Conservation (phyloP, 1,284 basidiomycete species). For the Ceratobasidium papillatum region DNA sequence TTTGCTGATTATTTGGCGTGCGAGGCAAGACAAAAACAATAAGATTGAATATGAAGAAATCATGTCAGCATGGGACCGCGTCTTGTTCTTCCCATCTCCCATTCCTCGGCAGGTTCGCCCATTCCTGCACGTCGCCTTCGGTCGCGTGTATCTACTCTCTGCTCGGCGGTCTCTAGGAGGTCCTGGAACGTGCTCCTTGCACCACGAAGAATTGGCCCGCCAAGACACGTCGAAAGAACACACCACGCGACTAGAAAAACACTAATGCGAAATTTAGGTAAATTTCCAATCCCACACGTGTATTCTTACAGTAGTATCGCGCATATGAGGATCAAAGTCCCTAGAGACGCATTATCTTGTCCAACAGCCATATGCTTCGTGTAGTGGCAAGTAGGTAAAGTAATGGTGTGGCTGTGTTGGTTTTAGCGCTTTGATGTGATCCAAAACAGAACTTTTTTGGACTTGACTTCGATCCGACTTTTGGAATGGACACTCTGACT, state of each 20-base stretch:
- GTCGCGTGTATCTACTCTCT: slow-evolving; percentile 17
- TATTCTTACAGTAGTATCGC: slow-evolving; percentile 25
- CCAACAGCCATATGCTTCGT: slow-evolving; percentile 2
- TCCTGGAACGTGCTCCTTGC: slow-evolving; percentile 9
- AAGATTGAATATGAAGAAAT: not conserved
- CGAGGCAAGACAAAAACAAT: not conserved
- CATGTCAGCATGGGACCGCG: slow-evolving; percentile 32
- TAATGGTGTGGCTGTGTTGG: slow-evolving; percentile 1
- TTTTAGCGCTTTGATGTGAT: slow-evolving; percentile 5
- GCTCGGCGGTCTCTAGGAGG: not conserved
- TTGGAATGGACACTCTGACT: slow-evolving; percentile 72
- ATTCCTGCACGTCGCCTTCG: slow-evolving; percentile 33
- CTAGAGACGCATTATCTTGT: slow-evolving; percentile 24
- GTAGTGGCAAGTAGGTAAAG: not conserved
- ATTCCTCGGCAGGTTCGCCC: slow-evolving; percentile 30
- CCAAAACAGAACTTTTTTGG: slow-evolving; percentile 33
- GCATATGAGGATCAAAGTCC: slow-evolving; percentile 33
- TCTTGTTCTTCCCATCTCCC: slow-evolving; percentile 38
- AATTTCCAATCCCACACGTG: not conserved
- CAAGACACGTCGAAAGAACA: slow-evolving; percentile 36
- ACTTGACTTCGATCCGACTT: slow-evolving; percentile 10
- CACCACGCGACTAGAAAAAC: slow-evolving; percentile 33
- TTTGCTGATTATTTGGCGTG: slow-evolving; percentile 26
- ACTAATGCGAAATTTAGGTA: not conserved
- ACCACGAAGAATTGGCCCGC: slow-evolving; percentile 33